Base-by-base conservation (phyloP, 2,329 filamentous ascomycete genomes). In the Sphaerulina populicola region DNA sequence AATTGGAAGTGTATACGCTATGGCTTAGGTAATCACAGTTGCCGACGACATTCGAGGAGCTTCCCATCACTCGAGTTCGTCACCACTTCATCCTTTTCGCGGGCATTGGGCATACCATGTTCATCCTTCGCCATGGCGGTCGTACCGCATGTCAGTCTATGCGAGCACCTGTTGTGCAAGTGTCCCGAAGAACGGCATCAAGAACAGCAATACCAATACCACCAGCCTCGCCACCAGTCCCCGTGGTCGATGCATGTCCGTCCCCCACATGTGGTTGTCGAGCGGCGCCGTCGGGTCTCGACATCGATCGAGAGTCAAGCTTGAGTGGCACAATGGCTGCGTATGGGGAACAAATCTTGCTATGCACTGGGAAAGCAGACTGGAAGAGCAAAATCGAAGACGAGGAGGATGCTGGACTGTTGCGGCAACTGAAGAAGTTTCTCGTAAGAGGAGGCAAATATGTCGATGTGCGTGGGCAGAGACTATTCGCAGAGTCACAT, bases 371-470 rank as follows among this genome's bases (percentile, higher is more conserved):
- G 4, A 80, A 81, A 54, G 71, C 77, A 29, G 86, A 94, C 70
- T 96, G 90, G 90, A 74, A 77, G 27, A 90, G 85, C 63, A 79
- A 80, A 51, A 94, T 96, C 56, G 89, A 94, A 66, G 83, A 94
- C 41, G 88, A 94, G 53, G 80, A 83, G 12, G 66, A 71, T 2
- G 66, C 73, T 23, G 69, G 68, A 11, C 74, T 90, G 14, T 81
- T 83, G 5, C 81, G 83, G 35, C 82, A 86, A 49, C 67, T 96
- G 52, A 91, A 87, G 66, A 76, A 63, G 41, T 60, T 70, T 2
- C 62, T 75, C 14, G 69, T 70, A 4, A 66, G 63, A 55, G 68
- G 69, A 8, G 71, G 72, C 12, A 67, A 68, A 58, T 70, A 65
- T 42, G 71, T 68, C 48, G 71, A 75, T 67, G 73, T 76, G 60